Base-by-base conservation (phyloP, 139 green algal genomes). In the Gonium pectorale region DNA sequence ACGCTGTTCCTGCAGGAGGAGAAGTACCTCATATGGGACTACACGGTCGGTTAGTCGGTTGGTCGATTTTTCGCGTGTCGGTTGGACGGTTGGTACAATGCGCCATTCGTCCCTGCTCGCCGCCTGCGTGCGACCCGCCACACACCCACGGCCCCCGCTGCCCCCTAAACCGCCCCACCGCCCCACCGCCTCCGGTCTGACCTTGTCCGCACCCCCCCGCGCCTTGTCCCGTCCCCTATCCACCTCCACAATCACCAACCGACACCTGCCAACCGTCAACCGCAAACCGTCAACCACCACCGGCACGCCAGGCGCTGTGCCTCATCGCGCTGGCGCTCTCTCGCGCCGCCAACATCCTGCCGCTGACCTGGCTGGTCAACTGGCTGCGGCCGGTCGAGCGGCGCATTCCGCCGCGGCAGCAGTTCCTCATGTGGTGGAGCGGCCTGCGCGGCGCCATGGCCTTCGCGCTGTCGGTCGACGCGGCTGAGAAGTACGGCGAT, bases 381-480 rank as follows among this genome's bases (percentile, higher is more conserved):
- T 72, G 67, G 41, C 64, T 93, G 60, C 82, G 91, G 3, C 82
- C 79, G 0, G 37, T 24, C 1, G 51, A 90, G 44, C 68, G 60
- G 8, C 82, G 77, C 69, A 90, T 94, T 59, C 67, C 80, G 2
- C 31, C 27, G 0, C 2, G 26, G 22, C 71, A 88, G 67, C 85
- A 92, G 84, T 79, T 92, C 46, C 88, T 95, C 86, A 59, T 95
- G 63, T 95, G 91, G 91, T 94, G 90, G 85, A 87, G 80, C 5
- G 92, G 92, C 0, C 88, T 95, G 70, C 74, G 85, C 22, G 86
- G 86, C 49, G 90, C 90, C 40, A 94, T 95, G 89, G 92, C 92
- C 0, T 94, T 95, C 86, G 91, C 92, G 4, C 86, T 95, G 49
- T 70, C 89, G 17, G 70, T 95, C 79, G 62, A 91, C 62, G 90